Conservation (phyloP, 306 rosid species). For the Pterocarpus macrocarpus region DNA sequence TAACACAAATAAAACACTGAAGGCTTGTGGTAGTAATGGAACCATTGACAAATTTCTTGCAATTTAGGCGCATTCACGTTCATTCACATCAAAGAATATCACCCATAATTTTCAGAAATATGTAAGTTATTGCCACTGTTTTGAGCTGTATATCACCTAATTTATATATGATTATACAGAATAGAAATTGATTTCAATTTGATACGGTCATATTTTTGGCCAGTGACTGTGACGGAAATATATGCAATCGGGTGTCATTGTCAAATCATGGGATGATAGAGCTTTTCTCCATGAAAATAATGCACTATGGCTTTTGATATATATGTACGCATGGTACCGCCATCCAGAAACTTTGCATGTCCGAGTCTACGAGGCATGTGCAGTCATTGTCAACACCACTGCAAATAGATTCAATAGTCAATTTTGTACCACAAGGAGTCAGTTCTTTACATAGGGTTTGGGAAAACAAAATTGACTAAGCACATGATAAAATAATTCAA, state of each 20-base stretch:
- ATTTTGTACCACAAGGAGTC: neutral
- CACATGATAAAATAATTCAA: neutral
- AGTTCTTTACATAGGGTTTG: neutral
- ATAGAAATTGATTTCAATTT: conserved; percentile 25
- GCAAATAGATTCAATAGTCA: conserved; percentile 6
- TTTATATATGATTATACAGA: neutral
- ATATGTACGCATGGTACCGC: conserved; percentile 32
- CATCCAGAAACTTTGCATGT: conserved; percentile 9
- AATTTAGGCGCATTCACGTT: neutral
- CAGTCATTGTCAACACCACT: conserved; percentile 7
- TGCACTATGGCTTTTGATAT: conserved; percentile 11
- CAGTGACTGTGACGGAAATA: neutral
- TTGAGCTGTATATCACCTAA: neutral
- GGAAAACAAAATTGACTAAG: conserved; percentile 26
- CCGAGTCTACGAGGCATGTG: conserved; percentile 3
- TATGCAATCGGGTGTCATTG: conserved; percentile 28
- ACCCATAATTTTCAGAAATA: neutral
- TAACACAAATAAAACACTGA: neutral
- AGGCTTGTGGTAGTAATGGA: neutral
- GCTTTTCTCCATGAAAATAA: conserved; percentile 21
- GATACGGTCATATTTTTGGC: neutral
- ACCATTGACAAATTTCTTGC: conserved; percentile 6
- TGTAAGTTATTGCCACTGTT: neutral
- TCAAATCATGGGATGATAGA: conserved; percentile 28
- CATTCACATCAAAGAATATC: neutral